Percentiles rank a stretch among this genome's conserved stretches.
These are phyloP conservation scores for Leishmania turanica DNA, from an alignment of 208 protist species.

Conservation along the genomic window DNA sequence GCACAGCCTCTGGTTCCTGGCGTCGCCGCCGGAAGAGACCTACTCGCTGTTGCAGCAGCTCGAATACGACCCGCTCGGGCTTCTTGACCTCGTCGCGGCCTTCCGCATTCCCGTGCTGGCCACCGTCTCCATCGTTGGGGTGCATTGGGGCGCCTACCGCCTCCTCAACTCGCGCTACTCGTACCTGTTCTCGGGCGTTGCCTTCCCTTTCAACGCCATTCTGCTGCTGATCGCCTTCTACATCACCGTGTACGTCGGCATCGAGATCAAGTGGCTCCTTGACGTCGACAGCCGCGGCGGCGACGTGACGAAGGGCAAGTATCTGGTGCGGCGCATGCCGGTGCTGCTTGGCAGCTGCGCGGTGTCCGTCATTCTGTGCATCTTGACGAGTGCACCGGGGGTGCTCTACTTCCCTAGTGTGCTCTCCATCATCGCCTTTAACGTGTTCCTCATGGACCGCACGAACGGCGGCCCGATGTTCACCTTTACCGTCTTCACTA, in stretches of 20 bases:
- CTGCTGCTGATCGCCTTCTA: slow-evolving; percentile 67
- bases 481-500: slow-evolving; percentile 79
- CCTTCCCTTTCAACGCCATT: slow-evolving; percentile 67
- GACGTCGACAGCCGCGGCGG: slow-evolving; percentile 48
- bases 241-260: slow-evolving; percentile 47
- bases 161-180: slow-evolving; percentile 74
- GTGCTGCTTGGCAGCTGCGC: slow-evolving; percentile 48
- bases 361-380: slow-evolving; percentile 47
- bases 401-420: slow-evolving; percentile 58
- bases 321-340: slow-evolving; percentile 15
- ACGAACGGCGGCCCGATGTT: slow-evolving; percentile 64
- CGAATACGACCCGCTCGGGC: slow-evolving; percentile 70
- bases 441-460: slow-evolving; percentile 84
- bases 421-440: slow-evolving; percentile 63
- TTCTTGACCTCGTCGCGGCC: slow-evolving; percentile 44
- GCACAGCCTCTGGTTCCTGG: slow-evolving; percentile 82
- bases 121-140: slow-evolving; percentile 20
- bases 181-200: slow-evolving; percentile 75
- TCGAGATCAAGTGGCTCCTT: slow-evolving; percentile 57
- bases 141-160: slow-evolving; percentile 74
- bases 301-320: slow-evolving; percentile 34
- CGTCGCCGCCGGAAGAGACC: slow-evolving; percentile 12
- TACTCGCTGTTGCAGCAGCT: slow-evolving; percentile 41
- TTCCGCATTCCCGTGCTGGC: slow-evolving; percentile 45
- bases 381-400: slow-evolving; percentile 46